phyloP scores from a whole-genome alignment of 768 basidiomycete genomes.

The Suillus spraguei region DNA sequence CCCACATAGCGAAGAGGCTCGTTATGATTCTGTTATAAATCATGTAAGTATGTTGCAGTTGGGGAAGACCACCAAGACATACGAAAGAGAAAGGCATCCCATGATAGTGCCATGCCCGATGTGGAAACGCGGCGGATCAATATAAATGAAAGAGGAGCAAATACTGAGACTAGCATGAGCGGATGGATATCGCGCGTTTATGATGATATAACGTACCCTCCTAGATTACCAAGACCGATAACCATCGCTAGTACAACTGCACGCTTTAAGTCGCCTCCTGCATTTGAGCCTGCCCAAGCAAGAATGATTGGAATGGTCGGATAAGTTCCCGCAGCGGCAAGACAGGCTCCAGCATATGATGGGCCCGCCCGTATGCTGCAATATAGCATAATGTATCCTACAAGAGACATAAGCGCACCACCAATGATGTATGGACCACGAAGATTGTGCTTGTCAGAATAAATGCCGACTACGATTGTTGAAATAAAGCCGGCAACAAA shows the following conservation, averaged over 20 bases:
- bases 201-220: slow-evolving; percentile 41
- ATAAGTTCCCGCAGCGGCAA: slow-evolving; percentile 56
- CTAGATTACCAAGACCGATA: slow-evolving; percentile 56
- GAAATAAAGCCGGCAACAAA: slow-evolving; percentile 47
- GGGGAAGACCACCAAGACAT: slow-evolving; percentile 15
- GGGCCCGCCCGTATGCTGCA: slow-evolving; percentile 24
- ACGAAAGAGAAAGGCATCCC: slow-evolving; percentile 36
- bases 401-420: slow-evolving; percentile 43
- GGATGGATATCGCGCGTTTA: slow-evolving; percentile 27
- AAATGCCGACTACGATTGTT: slow-evolving; percentile 44
- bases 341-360: slow-evolving; percentile 48
- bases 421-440: slow-evolving; percentile 54
- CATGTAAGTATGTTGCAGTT: slow-evolving; percentile 26
- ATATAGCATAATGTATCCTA: slow-evolving; percentile 58
- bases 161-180: slow-evolving; percentile 26
- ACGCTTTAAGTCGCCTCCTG: slow-evolving; percentile 57
- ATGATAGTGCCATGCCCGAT: slow-evolving; percentile 40
- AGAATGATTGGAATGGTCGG: slow-evolving; percentile 50
- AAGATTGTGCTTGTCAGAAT: slow-evolving; percentile 44
- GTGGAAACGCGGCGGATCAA: slow-evolving; percentile 39
- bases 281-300: slow-evolving; percentile 58
- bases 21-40: slow-evolving; percentile 41
- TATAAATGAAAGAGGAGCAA: slow-evolving; percentile 45
- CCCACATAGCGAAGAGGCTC: slow-evolving; percentile 48
- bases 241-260: slow-evolving; percentile 56